Evolutionary conservation across 2,329 filamentous ascomycete species (phyloP).

Genomic region (Ceratocystis lukuohia): DNA sequence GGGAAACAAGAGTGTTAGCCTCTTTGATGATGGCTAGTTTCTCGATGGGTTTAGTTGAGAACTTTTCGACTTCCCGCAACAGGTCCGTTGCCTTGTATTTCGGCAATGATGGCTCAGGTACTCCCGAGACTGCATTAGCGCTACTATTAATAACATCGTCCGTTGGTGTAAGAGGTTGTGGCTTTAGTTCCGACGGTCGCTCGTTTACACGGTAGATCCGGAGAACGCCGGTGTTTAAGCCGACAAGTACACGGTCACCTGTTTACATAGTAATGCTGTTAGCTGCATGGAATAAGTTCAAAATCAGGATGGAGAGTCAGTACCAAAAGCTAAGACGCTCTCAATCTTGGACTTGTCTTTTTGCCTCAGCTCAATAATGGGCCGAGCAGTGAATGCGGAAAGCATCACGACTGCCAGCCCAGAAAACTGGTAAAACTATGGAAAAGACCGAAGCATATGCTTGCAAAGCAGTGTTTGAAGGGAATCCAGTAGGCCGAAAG

Average conservation of each 20-base stretch:
- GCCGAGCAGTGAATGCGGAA: constrained; percentile 90
- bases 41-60: constrained; percentile 78
- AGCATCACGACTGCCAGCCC: constrained; percentile 57
- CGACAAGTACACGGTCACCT: constrained; percentile 85
- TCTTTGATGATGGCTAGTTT: constrained; percentile 95
- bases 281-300: background rate
- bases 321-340: constrained; percentile 82
- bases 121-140: constrained; percentile 4
- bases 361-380: constrained; percentile 90
- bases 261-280: constrained; percentile 18
- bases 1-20: constrained; percentile 75
- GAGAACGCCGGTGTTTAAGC: constrained; percentile 76
- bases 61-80: constrained; percentile 83
- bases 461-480: background rate
- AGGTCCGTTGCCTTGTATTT: constrained; percentile 57
- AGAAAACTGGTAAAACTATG: constrained; percentile 24
- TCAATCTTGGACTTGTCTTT: constrained; percentile 97
- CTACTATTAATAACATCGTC: constrained; percentile 1
- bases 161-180: constrained; percentile 5
- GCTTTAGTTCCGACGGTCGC: constrained; percentile 24
- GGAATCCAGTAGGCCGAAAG: background rate
- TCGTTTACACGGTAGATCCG: constrained; percentile 89
- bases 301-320: constrained; percentile 18
- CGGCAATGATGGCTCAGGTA: constrained; percentile 13
- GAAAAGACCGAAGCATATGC: constrained; percentile 21